Evolutionary conservation across 306 rosid genomes (phyloP).

Genomic region (Malus domestica): DNA sequence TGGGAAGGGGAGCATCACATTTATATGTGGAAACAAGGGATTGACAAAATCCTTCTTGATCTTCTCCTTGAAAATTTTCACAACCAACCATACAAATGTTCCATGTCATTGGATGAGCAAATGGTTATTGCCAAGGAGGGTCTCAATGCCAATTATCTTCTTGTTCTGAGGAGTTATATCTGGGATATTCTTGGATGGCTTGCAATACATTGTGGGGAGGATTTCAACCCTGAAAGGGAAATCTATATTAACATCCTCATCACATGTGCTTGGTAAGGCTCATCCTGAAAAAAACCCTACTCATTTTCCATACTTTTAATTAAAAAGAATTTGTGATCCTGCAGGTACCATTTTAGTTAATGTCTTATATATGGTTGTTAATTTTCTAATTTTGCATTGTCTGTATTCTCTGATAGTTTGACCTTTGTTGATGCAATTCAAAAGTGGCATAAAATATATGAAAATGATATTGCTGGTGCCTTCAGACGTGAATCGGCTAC

Average conservation of each 20-base stretch:
- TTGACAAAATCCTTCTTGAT: constrained; percentile 61
- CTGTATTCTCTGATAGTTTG: constrained; percentile 35
- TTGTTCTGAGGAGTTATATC: constrained; percentile 45
- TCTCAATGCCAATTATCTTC: constrained; percentile 37
- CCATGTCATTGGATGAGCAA: constrained; percentile 50
- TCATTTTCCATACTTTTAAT: neutral
- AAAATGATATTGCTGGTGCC: constrained; percentile 37
- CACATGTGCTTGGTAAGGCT: constrained; percentile 61
- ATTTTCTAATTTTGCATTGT: constrained; percentile 11
- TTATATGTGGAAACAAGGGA: constrained; percentile 63
- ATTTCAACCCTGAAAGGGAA: constrained; percentile 38
- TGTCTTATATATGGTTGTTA: constrained; percentile 9
- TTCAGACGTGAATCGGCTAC: constrained; percentile 54
- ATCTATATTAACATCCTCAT: constrained; percentile 48
- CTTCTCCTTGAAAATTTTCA: constrained; percentile 53
- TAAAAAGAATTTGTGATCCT: too few relatives aligned
- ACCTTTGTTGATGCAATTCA: constrained; percentile 42
- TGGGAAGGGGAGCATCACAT: constrained; percentile 82
- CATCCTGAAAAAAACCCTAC: constrained; percentile 2
- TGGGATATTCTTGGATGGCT: constrained; percentile 96
- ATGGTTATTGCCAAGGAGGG: constrained; percentile 42
- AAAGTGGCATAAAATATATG: constrained; percentile 46
- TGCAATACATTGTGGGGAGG: constrained; percentile 52
- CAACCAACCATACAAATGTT: constrained; percentile 21
- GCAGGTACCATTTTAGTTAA: neutral